A percentile compares a stretch with the other conserved stretches of the same genome.
Conservation (phyloP, 2,329 filamentous ascomycete genomes). For the Venturia pyrina region DNA sequence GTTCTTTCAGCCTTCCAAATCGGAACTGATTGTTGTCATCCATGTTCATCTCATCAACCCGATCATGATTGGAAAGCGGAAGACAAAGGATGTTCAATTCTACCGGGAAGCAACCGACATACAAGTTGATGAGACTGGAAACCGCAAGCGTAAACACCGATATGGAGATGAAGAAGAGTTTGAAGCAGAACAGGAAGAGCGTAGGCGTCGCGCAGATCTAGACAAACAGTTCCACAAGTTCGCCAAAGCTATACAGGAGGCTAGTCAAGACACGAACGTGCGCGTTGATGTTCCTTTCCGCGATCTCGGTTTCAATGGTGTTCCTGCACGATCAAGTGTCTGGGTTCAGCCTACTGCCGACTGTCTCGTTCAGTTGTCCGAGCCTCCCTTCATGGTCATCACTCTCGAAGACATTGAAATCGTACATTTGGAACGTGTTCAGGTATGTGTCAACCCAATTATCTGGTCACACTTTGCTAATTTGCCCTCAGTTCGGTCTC, state of each 20-base stretch:
- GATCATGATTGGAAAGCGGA: slow-evolving; percentile 97
- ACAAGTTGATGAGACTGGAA: slow-evolving; percentile 97
- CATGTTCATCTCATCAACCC: slow-evolving; percentile 97
- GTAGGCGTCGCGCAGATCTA: slow-evolving; percentile 78
- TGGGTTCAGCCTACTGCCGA: slow-evolving; percentile 94
- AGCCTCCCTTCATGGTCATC: slow-evolving; percentile 92
- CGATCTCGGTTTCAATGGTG: slow-evolving; percentile 92
- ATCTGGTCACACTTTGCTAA: not conserved
- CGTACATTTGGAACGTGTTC: slow-evolving; percentile 88
- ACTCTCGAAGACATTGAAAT: slow-evolving; percentile 94
- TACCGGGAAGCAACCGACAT: slow-evolving; percentile 97
- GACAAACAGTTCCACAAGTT: slow-evolving; percentile 95
- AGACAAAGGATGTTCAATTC: slow-evolving; percentile 98
- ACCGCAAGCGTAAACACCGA: slow-evolving; percentile 92
- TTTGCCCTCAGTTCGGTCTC: slow-evolving; percentile 62
- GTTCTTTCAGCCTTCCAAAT: slow-evolving; percentile 95
- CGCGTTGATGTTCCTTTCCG: slow-evolving; percentile 95
- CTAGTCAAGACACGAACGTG: slow-evolving; percentile 82
- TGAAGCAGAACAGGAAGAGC: slow-evolving; percentile 94
- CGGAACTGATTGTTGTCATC: slow-evolving; percentile 95
- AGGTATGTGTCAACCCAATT: slow-evolving; percentile 27
- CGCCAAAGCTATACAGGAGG: slow-evolving; percentile 94
- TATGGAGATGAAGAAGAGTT: slow-evolving; percentile 99
- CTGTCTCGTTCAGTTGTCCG: slow-evolving; percentile 91
- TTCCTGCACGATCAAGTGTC: slow-evolving; percentile 90